These are phyloP conservation scores for Ogataea allantospora DNA, from an alignment of 805 yeast genomes.

Conservation along the genomic window DNA sequence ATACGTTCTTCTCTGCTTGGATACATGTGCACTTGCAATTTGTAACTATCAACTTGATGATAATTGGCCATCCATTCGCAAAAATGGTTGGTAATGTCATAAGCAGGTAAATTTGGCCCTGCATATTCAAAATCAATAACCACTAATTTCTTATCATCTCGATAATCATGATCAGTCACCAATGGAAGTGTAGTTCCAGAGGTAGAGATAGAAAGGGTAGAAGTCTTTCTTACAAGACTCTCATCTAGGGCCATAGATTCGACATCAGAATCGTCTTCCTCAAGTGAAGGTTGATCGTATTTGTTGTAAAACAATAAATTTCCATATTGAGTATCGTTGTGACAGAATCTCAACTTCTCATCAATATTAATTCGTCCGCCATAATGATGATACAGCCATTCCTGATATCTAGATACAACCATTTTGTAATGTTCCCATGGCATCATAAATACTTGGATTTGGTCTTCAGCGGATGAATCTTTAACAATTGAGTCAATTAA, in stretches of 20 bases:
- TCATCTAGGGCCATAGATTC: constrained; percentile 16
- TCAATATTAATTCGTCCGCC: constrained; percentile 40
- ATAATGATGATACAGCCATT: constrained; percentile 59
- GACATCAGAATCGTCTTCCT: constrained; percentile 30
- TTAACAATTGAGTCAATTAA: constrained; percentile 45
- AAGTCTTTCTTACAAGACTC: constrained; percentile 18
- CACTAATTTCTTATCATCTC: constrained; percentile 64
- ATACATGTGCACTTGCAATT: constrained; percentile 52
- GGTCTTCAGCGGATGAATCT: constrained; percentile 36
- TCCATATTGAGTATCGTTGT: constrained; percentile 96
- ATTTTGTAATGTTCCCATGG: constrained; percentile 50
- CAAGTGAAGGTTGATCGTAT: constrained; percentile 26
- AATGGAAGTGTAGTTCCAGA: constrained; percentile 25
- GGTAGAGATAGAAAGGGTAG: constrained; percentile 19
- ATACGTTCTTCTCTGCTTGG: constrained; percentile 70
- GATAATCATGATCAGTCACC: constrained; percentile 30
- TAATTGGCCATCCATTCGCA: constrained; percentile 98
- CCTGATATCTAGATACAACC: constrained; percentile 50
- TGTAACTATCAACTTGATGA: constrained; percentile 56
- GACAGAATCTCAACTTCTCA: constrained; percentile 73
- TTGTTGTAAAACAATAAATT: constrained; percentile 62
- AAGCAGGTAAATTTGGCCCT: constrained; percentile 86
- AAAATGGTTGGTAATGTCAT: constrained; percentile 89
- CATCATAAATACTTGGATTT: constrained; percentile 41
- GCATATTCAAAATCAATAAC: constrained; percentile 97